Conservation (phyloP, 2,329 filamentous ascomycete species). For the Polychaeton citri region DNA sequence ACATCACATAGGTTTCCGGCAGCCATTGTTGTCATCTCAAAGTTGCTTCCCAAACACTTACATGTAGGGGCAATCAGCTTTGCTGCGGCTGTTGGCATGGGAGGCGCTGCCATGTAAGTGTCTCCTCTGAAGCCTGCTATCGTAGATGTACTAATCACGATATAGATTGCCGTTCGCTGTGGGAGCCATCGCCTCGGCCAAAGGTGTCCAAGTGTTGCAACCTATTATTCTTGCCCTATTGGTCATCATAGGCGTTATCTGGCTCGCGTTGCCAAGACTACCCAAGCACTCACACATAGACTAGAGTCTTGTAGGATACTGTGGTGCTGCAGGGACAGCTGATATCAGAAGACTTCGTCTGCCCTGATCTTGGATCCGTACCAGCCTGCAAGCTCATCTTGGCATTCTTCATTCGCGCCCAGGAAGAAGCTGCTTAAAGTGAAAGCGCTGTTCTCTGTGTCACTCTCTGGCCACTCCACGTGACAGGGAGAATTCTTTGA, state of each 20-base stretch:
- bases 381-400: slow-evolving; percentile 64
- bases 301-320: too few relatives aligned
- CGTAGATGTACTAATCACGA: too few relatives aligned
- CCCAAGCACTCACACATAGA: slow-evolving; percentile 13
- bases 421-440: slow-evolving; percentile 67
- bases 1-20: too few relatives aligned
- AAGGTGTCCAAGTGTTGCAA: slow-evolving; percentile 44
- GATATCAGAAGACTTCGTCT: slow-evolving; percentile 58
- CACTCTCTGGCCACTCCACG: slow-evolving; percentile 72
- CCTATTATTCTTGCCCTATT: slow-evolving; percentile 31
- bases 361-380: slow-evolving; percentile 57
- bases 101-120: slow-evolving; percentile 22
- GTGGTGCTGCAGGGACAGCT: too few relatives aligned
- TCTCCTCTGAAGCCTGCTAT: too few relatives aligned
- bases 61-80: slow-evolving; percentile 10
- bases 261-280: slow-evolving; percentile 7
- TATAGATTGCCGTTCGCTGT: slow-evolving; percentile 11
- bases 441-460: slow-evolving; percentile 52
- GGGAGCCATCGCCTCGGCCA: slow-evolving; percentile 25
- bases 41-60: slow-evolving; percentile 8
- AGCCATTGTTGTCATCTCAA: slow-evolving; percentile 6
- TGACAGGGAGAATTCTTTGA: slow-evolving; percentile 50
- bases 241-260: slow-evolving; percentile 5
- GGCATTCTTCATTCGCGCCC: slow-evolving; percentile 31
- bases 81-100: slow-evolving; percentile 8